Percentiles rank a stretch among this genome's conserved stretches.
Conservation (phyloP, 1,139 yeast species). For the Hanseniaspora uvarum region DNA sequence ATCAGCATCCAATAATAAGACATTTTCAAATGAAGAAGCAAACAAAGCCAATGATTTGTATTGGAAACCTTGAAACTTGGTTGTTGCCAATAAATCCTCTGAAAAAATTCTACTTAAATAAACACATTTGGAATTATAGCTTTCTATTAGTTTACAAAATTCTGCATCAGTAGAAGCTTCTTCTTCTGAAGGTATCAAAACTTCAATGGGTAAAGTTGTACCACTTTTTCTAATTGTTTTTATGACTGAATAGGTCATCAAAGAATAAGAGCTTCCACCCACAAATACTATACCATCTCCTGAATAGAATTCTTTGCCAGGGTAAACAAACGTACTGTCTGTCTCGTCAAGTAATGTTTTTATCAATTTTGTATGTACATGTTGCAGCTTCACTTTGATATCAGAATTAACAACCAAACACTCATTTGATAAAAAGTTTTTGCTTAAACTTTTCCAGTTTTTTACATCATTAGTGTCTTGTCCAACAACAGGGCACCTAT, state of each 20-base stretch:
- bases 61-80: slow-evolving; percentile 62
- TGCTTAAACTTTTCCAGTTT: not conserved
- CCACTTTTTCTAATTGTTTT: slow-evolving; percentile 55
- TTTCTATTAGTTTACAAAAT: slow-evolving; percentile 46
- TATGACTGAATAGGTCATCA: slow-evolving; percentile 58
- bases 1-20: slow-evolving; percentile 69
- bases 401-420: slow-evolving; percentile 8
- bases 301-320: slow-evolving; percentile 39
- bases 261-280: slow-evolving; percentile 71
- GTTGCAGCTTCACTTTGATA: not conserved
- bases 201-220: slow-evolving; percentile 62
- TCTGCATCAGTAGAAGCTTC: slow-evolving; percentile 53
- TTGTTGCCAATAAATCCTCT: slow-evolving; percentile 35
- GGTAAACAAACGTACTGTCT: slow-evolving; percentile 8
- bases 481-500: slow-evolving; percentile 11
- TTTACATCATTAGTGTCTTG: slow-evolving; percentile 5
- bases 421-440: not conserved
- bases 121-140: slow-evolving; percentile 60
- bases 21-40: slow-evolving; percentile 66
- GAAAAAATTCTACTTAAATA: slow-evolving; percentile 51
- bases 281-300: slow-evolving; percentile 75
- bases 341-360: not conserved
- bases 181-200: slow-evolving; percentile 56
- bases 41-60: slow-evolving; percentile 67
- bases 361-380: not conserved